Evolutionary conservation across 2,329 filamentous ascomycete species (phyloP), one percentile per base, ranked within the genome.

Genomic region (Arachnomyces sp.): DNA sequence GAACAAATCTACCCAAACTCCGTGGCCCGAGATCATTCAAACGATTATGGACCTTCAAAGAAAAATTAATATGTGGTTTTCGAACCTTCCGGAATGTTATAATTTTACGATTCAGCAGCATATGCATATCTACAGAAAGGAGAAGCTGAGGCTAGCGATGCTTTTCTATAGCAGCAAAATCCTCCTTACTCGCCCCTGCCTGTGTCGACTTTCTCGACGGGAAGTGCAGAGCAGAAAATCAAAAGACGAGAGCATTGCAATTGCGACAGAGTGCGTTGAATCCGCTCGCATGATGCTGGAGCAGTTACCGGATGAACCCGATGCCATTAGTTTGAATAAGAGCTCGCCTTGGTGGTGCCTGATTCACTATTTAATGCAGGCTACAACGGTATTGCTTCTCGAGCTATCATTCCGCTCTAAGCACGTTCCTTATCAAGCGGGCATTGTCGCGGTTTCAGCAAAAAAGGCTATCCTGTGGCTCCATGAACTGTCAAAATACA

Each of bases 341-440:
- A 50, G 55, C 15, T 56, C 56, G 2, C 63, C 64, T 3, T 67
- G 63, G 63, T 66, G 62, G 61, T 58, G 54, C 12, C 47, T 61
- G n/a, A 47, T 66, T 12, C 63, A 66, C 39, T 53, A 58, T 34
- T 49, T 68, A 9, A 61, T 64, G 52, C 64, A 67, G 48, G 57
- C 62, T 4, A 48, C 58, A 3, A 51, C 56, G 2, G 45, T 67
- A 17, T 48, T 67, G 9, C 50, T 66, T 42, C 52, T 63, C 4
- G 63, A 65, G 40, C 38, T 66, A 4, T 56, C 55, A 7, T 56
- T 56, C 36, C 47, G 54, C 12, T 35, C 46, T 3, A 38, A 38
- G 17, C 58, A 61, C 41, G 40, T 52, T 35, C 45, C 50, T 4
- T 31, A 49, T 2, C 50, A 57, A 17, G 41, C 42, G 2, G 48